phyloP scores from a whole-genome alignment of 345 rosid species.

The Durio zibethinus region DNA sequence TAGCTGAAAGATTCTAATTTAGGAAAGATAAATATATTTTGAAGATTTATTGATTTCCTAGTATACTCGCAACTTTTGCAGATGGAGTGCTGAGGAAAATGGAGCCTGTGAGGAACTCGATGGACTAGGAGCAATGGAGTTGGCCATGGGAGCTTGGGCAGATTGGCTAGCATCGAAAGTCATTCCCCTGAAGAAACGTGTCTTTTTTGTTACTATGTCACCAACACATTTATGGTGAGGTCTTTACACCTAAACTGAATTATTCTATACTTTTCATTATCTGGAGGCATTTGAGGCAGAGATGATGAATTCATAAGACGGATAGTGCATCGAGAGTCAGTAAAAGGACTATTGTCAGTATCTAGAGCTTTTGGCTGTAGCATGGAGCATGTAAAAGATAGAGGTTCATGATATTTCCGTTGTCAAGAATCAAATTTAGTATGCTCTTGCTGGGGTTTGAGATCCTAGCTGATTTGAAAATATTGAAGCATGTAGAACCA shows the following conservation, averaged over 20 bases:
- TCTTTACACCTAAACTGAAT: conserved; percentile 3
- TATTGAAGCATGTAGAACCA: neutral
- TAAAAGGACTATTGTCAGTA: neutral
- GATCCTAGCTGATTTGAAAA: neutral
- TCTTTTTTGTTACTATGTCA: conserved; percentile 91
- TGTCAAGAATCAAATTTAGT: neutral
- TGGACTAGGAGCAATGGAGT: conserved; percentile 75
- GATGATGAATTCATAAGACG: neutral
- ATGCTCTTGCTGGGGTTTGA: neutral
- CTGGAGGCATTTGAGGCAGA: neutral
- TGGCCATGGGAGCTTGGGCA: conserved; percentile 94
- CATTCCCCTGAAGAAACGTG: conserved; percentile 45
- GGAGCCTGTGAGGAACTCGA: conserved; percentile 78
- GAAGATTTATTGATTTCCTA: neutral
- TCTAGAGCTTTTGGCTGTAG: neutral
- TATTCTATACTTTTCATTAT: neutral
- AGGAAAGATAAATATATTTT: neutral
- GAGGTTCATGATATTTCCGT: neutral
- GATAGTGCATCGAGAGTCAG: neutral
- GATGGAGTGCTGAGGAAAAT: conserved; percentile 75
- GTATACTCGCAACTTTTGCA: conserved; percentile 27
- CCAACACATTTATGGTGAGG: conserved; percentile 84
- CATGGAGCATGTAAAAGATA: neutral
- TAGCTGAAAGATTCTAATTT: conserved; percentile 2
- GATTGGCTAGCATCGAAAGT: conserved; percentile 66